Conservation (phyloP, 2,329 filamentous ascomycete species). For the Neobulgaria alba region DNA sequence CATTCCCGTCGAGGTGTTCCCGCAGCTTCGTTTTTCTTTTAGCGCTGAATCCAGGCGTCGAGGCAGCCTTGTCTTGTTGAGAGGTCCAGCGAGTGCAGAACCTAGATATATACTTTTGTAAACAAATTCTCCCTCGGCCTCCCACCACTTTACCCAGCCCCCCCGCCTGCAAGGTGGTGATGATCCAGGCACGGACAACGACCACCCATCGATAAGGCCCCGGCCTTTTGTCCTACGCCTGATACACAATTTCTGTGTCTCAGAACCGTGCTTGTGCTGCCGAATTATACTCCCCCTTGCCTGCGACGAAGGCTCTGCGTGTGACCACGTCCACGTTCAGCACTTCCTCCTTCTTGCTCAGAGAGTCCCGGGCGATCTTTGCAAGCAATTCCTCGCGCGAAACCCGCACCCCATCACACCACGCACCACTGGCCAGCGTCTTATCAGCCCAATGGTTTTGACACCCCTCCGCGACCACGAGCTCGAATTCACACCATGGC, state of each 20-base stretch:
- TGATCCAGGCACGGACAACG: neutral
- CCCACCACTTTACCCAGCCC: too few relatives aligned
- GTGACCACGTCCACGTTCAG: slow-evolving; percentile 15
- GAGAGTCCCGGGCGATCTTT: slow-evolving; percentile 4
- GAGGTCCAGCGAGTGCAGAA: neutral
- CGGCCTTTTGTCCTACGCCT: neutral
- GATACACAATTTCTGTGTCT: neutral
- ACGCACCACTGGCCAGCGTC: neutral
- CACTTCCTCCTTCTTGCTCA: slow-evolving; percentile 1
- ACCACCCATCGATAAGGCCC: neutral
- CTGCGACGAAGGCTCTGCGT: slow-evolving; percentile 14
- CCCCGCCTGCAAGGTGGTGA: neutral
- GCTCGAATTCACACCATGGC: slow-evolving; percentile 35
- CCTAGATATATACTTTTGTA: neutral
- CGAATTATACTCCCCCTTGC: slow-evolving; percentile 5
- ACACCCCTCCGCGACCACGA: slow-evolving; percentile 23
- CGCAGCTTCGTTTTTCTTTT: neutral
- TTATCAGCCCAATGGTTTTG: slow-evolving; percentile 27
- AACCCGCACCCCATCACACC: neutral
- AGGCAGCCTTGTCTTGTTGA: neutral
- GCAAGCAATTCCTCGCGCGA: slow-evolving; percentile 1
- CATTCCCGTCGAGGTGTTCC: neutral
- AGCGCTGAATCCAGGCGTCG: neutral
- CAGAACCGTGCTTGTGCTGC: slow-evolving; percentile 6
- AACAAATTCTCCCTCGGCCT: too few relatives aligned